Evolutionary conservation across 306 rosid genomes (phyloP).

Genomic region (Prunus davidiana): DNA sequence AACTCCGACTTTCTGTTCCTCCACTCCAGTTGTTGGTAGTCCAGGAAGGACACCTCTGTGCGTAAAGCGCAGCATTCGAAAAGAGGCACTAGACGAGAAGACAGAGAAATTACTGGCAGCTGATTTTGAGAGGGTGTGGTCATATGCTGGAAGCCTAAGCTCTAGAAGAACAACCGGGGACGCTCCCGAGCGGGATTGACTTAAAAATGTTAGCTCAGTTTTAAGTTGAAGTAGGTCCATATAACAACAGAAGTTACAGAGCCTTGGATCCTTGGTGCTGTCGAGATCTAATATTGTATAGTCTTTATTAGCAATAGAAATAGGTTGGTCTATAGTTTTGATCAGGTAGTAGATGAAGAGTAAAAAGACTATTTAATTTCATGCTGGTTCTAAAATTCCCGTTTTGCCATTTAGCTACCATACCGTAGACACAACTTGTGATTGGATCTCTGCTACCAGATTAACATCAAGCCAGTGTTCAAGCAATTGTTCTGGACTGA

Average conservation of each 20-base stretch:
- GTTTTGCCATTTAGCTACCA: too few species aligned
- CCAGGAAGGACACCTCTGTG: conserved; percentile 50
- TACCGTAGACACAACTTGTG: background rate
- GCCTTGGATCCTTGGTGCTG: background rate
- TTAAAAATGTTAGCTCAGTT: background rate
- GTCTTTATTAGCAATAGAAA: conserved; percentile 42
- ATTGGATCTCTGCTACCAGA: background rate
- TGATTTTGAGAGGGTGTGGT: conserved; percentile 75
- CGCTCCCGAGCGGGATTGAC: conserved; percentile 75
- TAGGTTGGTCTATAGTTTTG: conserved; percentile 35
- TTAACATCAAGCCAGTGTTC: background rate
- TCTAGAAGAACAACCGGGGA: conserved; percentile 60
- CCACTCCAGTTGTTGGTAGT: conserved; percentile 67
- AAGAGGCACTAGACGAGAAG: conserved; percentile 37
- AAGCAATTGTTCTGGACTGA: background rate
- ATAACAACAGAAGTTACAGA: conserved; percentile 10
- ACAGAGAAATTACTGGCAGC: conserved; percentile 38
- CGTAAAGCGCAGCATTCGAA: conserved; percentile 31
- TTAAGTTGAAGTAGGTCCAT: conserved; percentile 14
- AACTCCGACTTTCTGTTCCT: conserved; percentile 77
- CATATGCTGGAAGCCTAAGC: conserved; percentile 73
- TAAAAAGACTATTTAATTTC: background rate
- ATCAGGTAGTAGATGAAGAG: conserved; percentile 3
- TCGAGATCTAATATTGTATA: conserved; percentile 31
- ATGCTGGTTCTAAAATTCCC: background rate